Evolutionary conservation across 345 rosid species (phyloP).

Genomic region (Mangifera indica): DNA sequence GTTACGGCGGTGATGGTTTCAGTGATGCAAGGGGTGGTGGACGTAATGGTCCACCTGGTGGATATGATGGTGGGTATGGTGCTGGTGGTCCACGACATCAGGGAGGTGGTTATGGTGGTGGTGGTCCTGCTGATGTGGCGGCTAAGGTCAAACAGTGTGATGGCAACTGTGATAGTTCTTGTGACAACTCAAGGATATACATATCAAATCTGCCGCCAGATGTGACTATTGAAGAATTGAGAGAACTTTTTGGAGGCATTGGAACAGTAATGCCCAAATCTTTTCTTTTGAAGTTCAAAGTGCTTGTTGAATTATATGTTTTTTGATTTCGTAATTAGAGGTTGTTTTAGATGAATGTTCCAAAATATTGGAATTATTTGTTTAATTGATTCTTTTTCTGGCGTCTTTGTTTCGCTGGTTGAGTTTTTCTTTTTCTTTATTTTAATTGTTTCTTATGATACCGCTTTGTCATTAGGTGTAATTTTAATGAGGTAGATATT

Average conservation of each 20-base stretch:
- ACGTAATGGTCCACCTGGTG: conserved; percentile 39
- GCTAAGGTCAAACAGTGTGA: conserved; percentile 85
- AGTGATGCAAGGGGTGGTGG: conserved; percentile 62
- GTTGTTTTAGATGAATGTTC: not conserved
- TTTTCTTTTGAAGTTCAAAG: conserved; percentile 21
- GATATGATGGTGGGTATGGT: conserved; percentile 41
- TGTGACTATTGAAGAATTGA: conserved; percentile 85
- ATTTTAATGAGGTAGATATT: not conserved
- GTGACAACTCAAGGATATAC: conserved; percentile 93
- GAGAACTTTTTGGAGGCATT: conserved; percentile 93
- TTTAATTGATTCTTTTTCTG: not conserved
- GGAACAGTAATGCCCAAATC: conserved; percentile 72
- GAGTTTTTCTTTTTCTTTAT: not conserved
- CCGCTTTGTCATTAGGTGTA: not conserved
- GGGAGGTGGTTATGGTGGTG: conserved; percentile 50
- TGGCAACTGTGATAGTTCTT: conserved; percentile 69
- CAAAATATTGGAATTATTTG: not conserved
- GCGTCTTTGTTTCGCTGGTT: not conserved
- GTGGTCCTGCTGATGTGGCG: conserved; percentile 35
- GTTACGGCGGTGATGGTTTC: conserved; percentile 56
- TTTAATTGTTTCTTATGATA: not conserved
- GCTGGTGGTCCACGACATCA: conserved; percentile 55
- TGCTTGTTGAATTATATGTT: not conserved
- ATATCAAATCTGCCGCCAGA: conserved; percentile 94
- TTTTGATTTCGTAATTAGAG: not conserved